Evolutionary conservation across 768 basidiomycete species (phyloP).

Genomic region (Mycena haematopus): DNA sequence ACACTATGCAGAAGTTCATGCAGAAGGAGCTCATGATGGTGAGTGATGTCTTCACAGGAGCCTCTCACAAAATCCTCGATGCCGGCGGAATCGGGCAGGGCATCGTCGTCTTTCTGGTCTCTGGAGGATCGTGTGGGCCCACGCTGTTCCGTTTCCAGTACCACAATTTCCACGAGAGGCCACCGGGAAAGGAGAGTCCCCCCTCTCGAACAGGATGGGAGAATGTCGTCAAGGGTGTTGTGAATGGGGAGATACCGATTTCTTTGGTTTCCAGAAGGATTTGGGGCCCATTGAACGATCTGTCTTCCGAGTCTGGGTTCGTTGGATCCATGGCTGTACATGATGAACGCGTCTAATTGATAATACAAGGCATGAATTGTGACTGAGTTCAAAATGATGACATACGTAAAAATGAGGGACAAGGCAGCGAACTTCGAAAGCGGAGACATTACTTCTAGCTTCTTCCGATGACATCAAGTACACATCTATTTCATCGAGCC

Average conservation of each 20-base stretch:
- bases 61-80: neutral
- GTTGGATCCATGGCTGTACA: neutral
- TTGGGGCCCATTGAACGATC: neutral
- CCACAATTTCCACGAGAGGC: constrained; percentile 5
- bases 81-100: constrained; percentile 10
- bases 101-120: neutral
- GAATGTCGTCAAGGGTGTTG: neutral
- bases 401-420: no score
- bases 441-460: no score
- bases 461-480: no score
- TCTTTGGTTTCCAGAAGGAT: constrained; percentile 2
- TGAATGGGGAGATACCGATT: constrained; percentile 12
- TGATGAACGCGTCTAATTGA: neutral
- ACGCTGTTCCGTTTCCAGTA: neutral
- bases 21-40: no score
- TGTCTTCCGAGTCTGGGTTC: neutral
- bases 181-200: neutral
- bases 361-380: neutral
- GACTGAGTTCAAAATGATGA: no score
- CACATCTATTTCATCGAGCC: no score
- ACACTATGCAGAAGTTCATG: neutral
- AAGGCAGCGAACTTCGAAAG: no score
- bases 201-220: neutral
- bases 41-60: no score
- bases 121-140: neutral